Evolutionary conservation across 2,329 filamentous ascomycete species (phyloP), one percentile per base, ranked within the genome.

Genomic region (Monosporascus sp.): DNA sequence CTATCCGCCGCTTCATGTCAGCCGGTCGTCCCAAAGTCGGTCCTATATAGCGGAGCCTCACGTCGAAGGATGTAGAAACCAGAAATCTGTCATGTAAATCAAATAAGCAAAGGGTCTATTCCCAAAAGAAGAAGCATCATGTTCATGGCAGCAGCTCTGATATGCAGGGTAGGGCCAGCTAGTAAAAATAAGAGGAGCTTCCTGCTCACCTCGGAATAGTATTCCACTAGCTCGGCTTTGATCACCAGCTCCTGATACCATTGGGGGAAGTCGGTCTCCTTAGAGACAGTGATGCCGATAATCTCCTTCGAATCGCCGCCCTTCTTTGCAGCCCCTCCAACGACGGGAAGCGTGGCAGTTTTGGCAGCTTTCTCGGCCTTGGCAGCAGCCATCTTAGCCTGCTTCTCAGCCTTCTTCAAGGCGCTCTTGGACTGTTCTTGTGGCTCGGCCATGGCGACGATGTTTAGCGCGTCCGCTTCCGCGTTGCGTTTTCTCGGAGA

Each of bases 171-270:
- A 14, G 31, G 31, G 31, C 11, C 31, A 35, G 14, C 9, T 14
- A 5, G 31, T 35, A 35, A 35, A 35, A 35, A 14, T 35, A 35
- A 35, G 11, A 14, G 14, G 18, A 11, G n/a, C 8, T 35, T 11
- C 17, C 18, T 17, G 45, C 59, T 54, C 51, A 66, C 65, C 59
- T 75, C 72, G 49, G 62, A 76, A 70, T 97, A 97, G 82, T 97
- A 99, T 67, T 96, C 92, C 65, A 97, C 87, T 88, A 99, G 89
- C 70, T 97, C 90, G 63, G 90, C 90, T 82, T 99, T 99, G 67
- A 92, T 85, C 53, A 99, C 88, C 56, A 97, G 89, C 75, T 99
- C 93, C 75, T 96, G 90, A 74, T 99, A 99, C 94, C 94, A 99
- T 72, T 86, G 85, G 49, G 90, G 81, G 69, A 99, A 94, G 74